Percentiles rank a stretch among this genome's conserved stretches.
phyloP scores from a whole-genome alignment of 805 yeast species.

The Saccharomyces jurei region DNA sequence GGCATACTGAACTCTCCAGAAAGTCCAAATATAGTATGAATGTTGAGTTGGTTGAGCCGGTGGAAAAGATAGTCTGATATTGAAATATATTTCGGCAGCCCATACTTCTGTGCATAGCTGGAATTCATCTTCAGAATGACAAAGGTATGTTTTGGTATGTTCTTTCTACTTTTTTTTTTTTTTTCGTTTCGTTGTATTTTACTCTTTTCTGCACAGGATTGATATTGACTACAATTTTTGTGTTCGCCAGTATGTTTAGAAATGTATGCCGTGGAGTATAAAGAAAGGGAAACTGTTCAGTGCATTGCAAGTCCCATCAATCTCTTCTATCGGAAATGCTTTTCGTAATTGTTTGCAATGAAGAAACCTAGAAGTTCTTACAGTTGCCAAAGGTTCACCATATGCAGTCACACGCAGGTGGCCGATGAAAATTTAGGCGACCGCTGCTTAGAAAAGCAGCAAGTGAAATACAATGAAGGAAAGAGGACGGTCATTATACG shows the following conservation, averaged over 20 bases:
- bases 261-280: background rate
- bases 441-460: background rate
- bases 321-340: background rate
- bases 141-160: background rate
- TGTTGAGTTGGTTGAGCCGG: conserved; percentile 41
- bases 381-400: background rate
- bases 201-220: background rate
- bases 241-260: background rate
- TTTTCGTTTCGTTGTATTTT: background rate
- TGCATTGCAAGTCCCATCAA: background rate
- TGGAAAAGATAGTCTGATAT: conserved; percentile 56
- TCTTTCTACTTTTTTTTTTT: background rate
- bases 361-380: background rate
- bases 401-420: background rate
- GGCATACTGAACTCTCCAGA: conserved; percentile 65
- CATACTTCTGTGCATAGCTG: conserved; percentile 4
- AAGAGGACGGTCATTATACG: background rate
- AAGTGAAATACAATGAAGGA: background rate
- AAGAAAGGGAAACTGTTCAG: background rate
- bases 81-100: conserved; percentile 27
- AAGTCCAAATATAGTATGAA: conserved; percentile 56
- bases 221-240: background rate
- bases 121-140: background rate
- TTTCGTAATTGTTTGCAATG: background rate
- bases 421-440: background rate